A percentile compares a stretch with the other conserved stretches of the same genome.
Evolutionary conservation across 2,329 filamentous ascomycete species (phyloP).

Genomic region (Colletotrichum acutatum): DNA sequence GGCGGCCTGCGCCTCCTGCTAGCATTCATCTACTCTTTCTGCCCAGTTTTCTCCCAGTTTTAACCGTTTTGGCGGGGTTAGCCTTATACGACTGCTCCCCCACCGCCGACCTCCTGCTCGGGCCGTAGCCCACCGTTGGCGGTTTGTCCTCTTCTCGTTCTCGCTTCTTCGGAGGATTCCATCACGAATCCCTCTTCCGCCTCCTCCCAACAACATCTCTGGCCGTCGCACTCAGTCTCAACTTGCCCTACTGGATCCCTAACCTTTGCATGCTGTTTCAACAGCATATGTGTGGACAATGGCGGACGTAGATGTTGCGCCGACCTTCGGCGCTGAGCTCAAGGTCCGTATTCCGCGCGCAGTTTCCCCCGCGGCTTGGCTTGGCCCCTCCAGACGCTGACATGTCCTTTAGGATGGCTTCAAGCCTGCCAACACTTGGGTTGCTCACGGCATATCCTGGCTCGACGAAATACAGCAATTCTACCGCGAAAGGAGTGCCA

Average conservation of each 20-base stretch:
- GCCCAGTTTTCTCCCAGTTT: constrained; percentile 26
- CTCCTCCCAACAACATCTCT: constrained; percentile 1
- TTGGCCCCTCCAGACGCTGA: constrained; percentile 28
- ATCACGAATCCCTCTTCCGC: constrained; percentile 10
- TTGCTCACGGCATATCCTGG: constrained; percentile 89
- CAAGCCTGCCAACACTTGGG: constrained; percentile 94
- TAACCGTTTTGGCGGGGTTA: constrained; percentile 33
- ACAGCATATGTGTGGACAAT: constrained; percentile 55
- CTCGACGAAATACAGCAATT: constrained; percentile 97
- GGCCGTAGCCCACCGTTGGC: constrained; percentile 26
- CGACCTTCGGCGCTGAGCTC: constrained; percentile 91
- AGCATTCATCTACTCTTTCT: constrained; percentile 21
- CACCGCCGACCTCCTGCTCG: constrained; percentile 28
- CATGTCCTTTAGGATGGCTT: constrained; percentile 81
- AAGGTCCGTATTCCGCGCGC: constrained; percentile 70
- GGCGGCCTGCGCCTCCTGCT: constrained; percentile 30
- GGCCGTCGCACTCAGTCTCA: neutral
- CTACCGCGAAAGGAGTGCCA: constrained; percentile 91
- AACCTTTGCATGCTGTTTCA: constrained; percentile 26
- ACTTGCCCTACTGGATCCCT: constrained; percentile 1
- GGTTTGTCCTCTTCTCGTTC: constrained; percentile 25
- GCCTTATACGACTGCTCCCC: constrained; percentile 30
- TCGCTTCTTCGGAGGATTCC: constrained; percentile 28
- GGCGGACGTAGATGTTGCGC: constrained; percentile 84
- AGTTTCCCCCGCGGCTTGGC: constrained; percentile 6